These are phyloP conservation scores for Boletellus emodensis DNA, from an alignment of 768 basidiomycete species.

Conservation along the genomic window DNA sequence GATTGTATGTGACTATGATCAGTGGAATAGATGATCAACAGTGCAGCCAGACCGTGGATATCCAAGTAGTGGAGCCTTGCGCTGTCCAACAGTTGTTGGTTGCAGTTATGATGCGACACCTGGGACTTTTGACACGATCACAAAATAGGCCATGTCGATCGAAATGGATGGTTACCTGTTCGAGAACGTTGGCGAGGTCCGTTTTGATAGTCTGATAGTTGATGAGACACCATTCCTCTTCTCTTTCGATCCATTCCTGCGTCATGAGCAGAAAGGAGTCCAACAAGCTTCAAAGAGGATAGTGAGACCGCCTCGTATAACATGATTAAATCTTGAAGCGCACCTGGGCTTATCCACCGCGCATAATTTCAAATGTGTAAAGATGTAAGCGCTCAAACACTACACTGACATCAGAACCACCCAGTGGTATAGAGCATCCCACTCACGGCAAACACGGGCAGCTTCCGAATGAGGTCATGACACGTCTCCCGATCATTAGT, in stretches of 20 bases:
- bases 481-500: constrained; percentile 16
- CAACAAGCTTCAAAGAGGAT: constrained; percentile 11
- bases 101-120: constrained; percentile 19
- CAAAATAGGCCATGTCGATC: neutral
- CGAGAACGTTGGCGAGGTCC: constrained; percentile 9
- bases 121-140: constrained; percentile 12
- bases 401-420: constrained; percentile 3
- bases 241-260: constrained; percentile 17
- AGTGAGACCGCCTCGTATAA: neutral
- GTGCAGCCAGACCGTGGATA: constrained; percentile 22
- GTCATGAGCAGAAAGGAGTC: constrained; percentile 12
- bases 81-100: constrained; percentile 9
- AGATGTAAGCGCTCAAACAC: constrained; percentile 23
- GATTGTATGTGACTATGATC: constrained; percentile 13
- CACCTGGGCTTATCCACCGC: constrained; percentile 15
- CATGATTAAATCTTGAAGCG: neutral
- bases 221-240: constrained; percentile 24
- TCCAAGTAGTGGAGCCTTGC: constrained; percentile 18
- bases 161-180: constrained; percentile 4
- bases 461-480: constrained; percentile 10
- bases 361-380: constrained; percentile 26
- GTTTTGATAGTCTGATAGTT: constrained; percentile 20
- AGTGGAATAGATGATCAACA: constrained; percentile 18
- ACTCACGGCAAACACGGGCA: constrained; percentile 23
- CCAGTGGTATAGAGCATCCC: neutral